A percentile compares a stretch with the other conserved stretches of the same genome.
These are phyloP conservation scores for Phaeotremella skinneri DNA, from an alignment of 768 basidiomycete genomes.

Conservation along the genomic window DNA sequence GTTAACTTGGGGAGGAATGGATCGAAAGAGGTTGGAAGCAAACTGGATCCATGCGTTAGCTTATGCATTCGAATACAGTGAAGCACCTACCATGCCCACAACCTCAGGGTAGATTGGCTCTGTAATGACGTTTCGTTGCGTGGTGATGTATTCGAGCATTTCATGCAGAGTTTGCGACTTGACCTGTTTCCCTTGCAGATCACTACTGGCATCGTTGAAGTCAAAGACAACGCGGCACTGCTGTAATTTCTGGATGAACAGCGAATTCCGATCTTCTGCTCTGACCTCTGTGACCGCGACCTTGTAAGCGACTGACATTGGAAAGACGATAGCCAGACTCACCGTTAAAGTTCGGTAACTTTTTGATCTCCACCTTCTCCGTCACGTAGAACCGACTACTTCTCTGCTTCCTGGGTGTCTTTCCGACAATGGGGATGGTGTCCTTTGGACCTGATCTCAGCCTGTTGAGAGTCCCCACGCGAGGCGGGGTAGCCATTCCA, in stretches of 20 bases:
- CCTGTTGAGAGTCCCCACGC: constrained; percentile 51
- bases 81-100: constrained; percentile 79
- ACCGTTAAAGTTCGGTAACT: constrained; percentile 74
- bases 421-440: constrained; percentile 92
- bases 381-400: constrained; percentile 95
- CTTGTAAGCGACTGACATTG: constrained; percentile 2
- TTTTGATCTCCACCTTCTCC: constrained; percentile 94
- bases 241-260: constrained; percentile 91
- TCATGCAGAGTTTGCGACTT: constrained; percentile 97
- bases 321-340: constrained; percentile 20
- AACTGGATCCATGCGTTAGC: constrained; percentile 60
- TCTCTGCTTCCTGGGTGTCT: constrained; percentile 88
- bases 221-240: constrained; percentile 97
- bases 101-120: constrained; percentile 99
- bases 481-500: constrained; percentile 49
- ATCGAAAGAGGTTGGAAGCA: constrained; percentile 95
- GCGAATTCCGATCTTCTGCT: constrained; percentile 76
- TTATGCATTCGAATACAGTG: background rate
- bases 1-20: constrained; percentile 99
- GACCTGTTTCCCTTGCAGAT: constrained; percentile 96
- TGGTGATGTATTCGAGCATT: constrained; percentile 98
- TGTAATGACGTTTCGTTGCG: constrained; percentile 91
- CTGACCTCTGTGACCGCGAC: constrained; percentile 68
- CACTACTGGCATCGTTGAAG: constrained; percentile 94
- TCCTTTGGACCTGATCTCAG: constrained; percentile 67